Evolutionary conservation across 345 rosid genomes (phyloP).

Genomic region (Boechera retrofracta): DNA sequence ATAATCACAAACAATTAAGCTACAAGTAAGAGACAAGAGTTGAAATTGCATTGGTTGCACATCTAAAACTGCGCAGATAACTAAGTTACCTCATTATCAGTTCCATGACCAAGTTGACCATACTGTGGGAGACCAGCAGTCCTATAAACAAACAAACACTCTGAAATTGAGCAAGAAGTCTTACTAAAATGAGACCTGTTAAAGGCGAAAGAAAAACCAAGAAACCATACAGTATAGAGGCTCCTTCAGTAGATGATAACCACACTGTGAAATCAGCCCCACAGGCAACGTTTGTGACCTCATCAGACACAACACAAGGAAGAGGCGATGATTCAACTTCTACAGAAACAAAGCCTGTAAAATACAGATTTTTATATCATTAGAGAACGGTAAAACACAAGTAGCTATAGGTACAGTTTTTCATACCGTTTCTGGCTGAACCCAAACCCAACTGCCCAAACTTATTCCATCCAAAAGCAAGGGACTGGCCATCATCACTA

Average conservation of each 20-base stretch:
- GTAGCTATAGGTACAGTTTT: not conserved
- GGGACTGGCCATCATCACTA: slow-evolving; percentile 74
- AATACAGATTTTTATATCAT: slow-evolving; percentile 7
- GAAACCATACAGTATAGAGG: slow-evolving; percentile 91
- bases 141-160: slow-evolving; percentile 53
- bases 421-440: slow-evolving; percentile 71
- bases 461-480: slow-evolving; percentile 97
- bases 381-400: not conserved
- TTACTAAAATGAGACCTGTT: not conserved
- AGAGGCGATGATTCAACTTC: slow-evolving; percentile 82
- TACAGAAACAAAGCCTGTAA: slow-evolving; percentile 46
- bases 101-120: slow-evolving; percentile 99
- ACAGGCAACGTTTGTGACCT: slow-evolving; percentile 77
- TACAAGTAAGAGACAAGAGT: not conserved
- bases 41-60: not conserved
- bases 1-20: slow-evolving; percentile 3
- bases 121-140: slow-evolving; percentile 99
- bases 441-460: slow-evolving; percentile 96
- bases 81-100: slow-evolving; percentile 83
- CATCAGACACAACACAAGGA: slow-evolving; percentile 77
- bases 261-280: slow-evolving; percentile 97
- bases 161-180: slow-evolving; percentile 25
- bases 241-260: slow-evolving; percentile 87
- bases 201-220: slow-evolving; percentile 31
- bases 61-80: slow-evolving; percentile 3